These are phyloP conservation scores for Dentipellis fragilis DNA, from an alignment of 768 basidiomycete genomes.

Conservation along the genomic window DNA sequence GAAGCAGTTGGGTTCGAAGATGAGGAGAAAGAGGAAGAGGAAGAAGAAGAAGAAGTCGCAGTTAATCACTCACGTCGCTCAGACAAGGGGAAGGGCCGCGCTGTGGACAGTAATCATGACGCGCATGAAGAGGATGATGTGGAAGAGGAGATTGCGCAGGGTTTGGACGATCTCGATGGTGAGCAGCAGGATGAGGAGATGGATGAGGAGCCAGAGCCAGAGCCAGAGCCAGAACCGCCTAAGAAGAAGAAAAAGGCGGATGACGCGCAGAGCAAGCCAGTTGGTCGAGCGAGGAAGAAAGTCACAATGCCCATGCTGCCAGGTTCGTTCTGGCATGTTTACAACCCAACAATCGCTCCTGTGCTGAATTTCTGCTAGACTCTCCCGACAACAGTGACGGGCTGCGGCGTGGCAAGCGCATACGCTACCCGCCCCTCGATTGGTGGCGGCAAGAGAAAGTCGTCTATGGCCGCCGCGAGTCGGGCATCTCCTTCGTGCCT, in stretches of 20 bases:
- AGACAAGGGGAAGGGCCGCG: constrained; percentile 32
- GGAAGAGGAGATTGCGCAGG: constrained; percentile 34
- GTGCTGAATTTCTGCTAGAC: constrained; percentile 6
- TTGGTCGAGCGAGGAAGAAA: background rate
- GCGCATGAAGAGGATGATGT: constrained; percentile 19
- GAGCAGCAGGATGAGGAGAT: constrained; percentile 21
- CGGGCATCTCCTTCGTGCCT: constrained; percentile 43
- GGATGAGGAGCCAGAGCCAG: constrained; percentile 14
- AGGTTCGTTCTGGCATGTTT: background rate
- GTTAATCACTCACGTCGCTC: constrained; percentile 2
- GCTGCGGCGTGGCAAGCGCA: constrained; percentile 62
- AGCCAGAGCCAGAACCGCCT: constrained; percentile 5
- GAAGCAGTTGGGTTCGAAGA: no score
- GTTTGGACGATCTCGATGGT: constrained; percentile 20
- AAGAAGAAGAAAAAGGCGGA: constrained; percentile 7
- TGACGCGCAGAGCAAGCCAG: background rate
- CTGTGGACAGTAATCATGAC: constrained; percentile 7
- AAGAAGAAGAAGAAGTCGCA: background rate
- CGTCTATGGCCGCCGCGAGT: constrained; percentile 61
- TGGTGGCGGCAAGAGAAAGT: constrained; percentile 92
- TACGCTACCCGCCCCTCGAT: constrained; percentile 65
- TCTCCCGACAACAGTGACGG: constrained; percentile 28
- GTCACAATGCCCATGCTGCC: background rate
- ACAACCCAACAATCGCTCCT: no score
- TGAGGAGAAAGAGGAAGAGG: background rate